These are phyloP conservation scores for Saccharomyces paradoxus DNA, from an alignment of 805 yeast species.

Conservation along the genomic window DNA sequence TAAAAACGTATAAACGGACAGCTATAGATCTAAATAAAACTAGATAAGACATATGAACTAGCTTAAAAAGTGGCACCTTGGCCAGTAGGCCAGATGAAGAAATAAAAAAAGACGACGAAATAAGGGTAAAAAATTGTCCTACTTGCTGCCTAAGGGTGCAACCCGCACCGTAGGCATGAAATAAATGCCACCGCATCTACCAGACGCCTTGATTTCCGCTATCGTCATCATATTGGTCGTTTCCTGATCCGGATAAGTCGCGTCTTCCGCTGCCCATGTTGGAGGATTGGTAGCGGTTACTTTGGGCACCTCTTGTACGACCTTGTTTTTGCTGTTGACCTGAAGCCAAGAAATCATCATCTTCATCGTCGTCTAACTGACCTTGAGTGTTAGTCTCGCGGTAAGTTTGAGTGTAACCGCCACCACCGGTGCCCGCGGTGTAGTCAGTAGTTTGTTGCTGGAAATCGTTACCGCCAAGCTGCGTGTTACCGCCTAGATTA, in stretches of 20 bases:
- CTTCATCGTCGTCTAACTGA: neutral
- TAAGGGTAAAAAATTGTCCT: neutral
- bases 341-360: neutral
- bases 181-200: neutral
- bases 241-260: neutral
- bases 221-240: neutral
- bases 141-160: neutral
- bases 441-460: neutral
- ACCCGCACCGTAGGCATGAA: neutral
- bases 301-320: neutral
- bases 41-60: neutral
- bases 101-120: neutral
- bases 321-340: neutral
- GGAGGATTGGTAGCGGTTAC: neutral
- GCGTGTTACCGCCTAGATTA: neutral
- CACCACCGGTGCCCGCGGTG: neutral
- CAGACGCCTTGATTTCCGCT: neutral
- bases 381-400: neutral
- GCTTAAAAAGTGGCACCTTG: neutral
- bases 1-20: neutral
- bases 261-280: neutral
- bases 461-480: conserved; percentile 1
- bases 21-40: neutral
- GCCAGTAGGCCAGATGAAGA: neutral
- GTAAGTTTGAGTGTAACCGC: neutral